Evolutionary conservation across 352 stramenopile species (phyloP), one percentile per base, ranked within the genome.

Genomic region (Lagenidium giganteum): DNA sequence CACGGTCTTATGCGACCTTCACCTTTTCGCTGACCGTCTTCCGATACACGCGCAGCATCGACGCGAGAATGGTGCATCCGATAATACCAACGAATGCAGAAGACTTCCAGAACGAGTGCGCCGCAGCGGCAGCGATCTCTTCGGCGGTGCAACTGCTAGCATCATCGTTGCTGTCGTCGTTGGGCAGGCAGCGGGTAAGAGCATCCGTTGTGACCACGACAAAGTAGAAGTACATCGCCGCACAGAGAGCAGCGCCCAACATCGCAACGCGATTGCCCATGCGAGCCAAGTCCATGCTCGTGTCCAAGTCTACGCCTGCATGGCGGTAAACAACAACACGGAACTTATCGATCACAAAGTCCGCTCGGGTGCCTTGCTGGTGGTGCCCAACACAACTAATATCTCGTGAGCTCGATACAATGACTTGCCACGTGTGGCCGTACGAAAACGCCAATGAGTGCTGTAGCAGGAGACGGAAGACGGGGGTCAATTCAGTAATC

Each of bases 291-390:
- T 88, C 79, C 32, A 87, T 49, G 7, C 64, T 47, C 18, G 64
- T 62, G 39, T 88, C 79, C 23, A 81, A 51, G 31, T 57, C 53
- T 13, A 53, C 65, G 21, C 75, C 76, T 0, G 57, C 67, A 51
- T 88, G 74, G n/a, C 54, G 64, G 37, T 87, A 91, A 14, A 91
- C 58, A 25, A 88, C 58, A n/a, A 91, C 39, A 17, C 79, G 75
- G 33, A 70, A 42, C 45, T 74, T 71, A 32, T 64, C 56, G 8
- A 87, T 25, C 4, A 62, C 49, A 50, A 87, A 74, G 39, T 91
- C 75, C 1, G 47, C 61, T 28, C 74, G 59, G 6, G 62, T 76
- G 6, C 46, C 42, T 1, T 67, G 47, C 2, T 83, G 62, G 13
- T 51, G 58, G 32, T 83, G 76, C 24, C 71, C 64, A 36, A 83